Evolutionary conservation across 345 rosid genomes (phyloP), one percentile per base, ranked within the genome.

Genomic region (Gossypium herbaceum): DNA sequence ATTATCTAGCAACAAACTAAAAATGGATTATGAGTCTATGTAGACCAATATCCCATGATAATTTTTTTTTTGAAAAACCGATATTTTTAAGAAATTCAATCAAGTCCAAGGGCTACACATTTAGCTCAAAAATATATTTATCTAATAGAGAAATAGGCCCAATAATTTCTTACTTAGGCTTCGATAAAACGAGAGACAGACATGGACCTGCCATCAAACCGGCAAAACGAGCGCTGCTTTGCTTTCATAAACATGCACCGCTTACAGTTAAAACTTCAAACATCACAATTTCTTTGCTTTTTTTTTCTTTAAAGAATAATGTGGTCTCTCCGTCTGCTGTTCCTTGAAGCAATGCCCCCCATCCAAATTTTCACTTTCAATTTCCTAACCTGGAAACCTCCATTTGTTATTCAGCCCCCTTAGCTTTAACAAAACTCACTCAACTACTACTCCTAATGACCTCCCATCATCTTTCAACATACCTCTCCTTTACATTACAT

Each of bases 401-500:
- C 76, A 43, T 63, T 75, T 68, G 79, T 77, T 78, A 63, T 75
- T 81, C 70, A 75, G 10, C 69, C 75, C 5, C 51, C 51, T 85
- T 73, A 77, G 60, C 79, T 83, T 80, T 84, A 92, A 90, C 94
- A 74, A 62, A 89, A 76, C 91, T 82, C 87, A 50, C 79, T 83
- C 94, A 93, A 85, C 98, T 74, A 85, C 97, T 81, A 15, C 80
- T 77, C 82, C 73, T 61, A n/a, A 80, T 87, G 98, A 93, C 94
- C 61, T 86, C 85, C 77, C 91, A 93, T 81, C 98, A 74, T 47
- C 1, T 47, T 73, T 48, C 41, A 34, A 5, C 41, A 34, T 34
- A 5, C 41, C 41, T 34, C 41, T 34, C 41, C 41, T 34, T 4
- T 29, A 4, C 4, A 41, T 56, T 41, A 73, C 71, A 52, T 62